A percentile compares a stretch with the other conserved stretches of the same genome.
phyloP scores from a whole-genome alignment of 2,329 filamentous ascomycete species.

The Thelonectria olida region DNA sequence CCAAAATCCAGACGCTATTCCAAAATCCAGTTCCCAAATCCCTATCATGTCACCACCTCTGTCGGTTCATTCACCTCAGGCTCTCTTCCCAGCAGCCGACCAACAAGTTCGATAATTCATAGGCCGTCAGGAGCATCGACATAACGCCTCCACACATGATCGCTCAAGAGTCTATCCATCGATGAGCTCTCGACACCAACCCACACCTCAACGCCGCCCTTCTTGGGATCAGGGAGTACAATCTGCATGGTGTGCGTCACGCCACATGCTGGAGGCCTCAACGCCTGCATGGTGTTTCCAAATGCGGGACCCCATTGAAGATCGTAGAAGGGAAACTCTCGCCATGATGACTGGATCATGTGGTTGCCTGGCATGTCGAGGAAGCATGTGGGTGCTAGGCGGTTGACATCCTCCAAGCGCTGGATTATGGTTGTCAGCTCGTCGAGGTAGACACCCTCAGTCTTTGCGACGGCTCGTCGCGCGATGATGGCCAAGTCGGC shows the following conservation, averaged over 20 bases:
- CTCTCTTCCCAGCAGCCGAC: background rate
- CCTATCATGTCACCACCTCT: background rate
- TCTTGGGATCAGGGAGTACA: conserved; percentile 20
- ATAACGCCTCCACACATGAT: conserved; percentile 11
- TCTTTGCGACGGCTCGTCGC: conserved; percentile 15
- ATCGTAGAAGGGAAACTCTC: conserved; percentile 25
- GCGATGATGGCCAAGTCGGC: conserved; percentile 20
- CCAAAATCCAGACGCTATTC: too few species aligned
- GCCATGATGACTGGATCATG: conserved; percentile 22
- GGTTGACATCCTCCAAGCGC: conserved; percentile 13
- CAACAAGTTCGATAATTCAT: background rate
- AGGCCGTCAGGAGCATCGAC: conserved; percentile 16
- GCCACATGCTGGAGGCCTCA: conserved; percentile 15
- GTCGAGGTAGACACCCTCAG: conserved; percentile 11
- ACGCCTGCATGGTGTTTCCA: conserved; percentile 12
- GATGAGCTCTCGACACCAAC: conserved; percentile 19
- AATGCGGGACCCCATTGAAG: conserved; percentile 19
- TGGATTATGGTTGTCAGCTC: conserved; percentile 15
- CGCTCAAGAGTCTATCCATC: conserved; percentile 17
- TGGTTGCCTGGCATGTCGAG: conserved; percentile 23
- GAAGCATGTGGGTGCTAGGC: conserved; percentile 16
- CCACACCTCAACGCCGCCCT: conserved; percentile 16
- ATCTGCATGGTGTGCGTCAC: conserved; percentile 26
- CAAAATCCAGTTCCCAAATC: too few species aligned
- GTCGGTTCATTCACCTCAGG: too few species aligned